A percentile compares a stretch with the other conserved stretches of the same genome.
Conservation (phyloP, 352 stramenopile species). For the Phytophthora sp. region DNA sequence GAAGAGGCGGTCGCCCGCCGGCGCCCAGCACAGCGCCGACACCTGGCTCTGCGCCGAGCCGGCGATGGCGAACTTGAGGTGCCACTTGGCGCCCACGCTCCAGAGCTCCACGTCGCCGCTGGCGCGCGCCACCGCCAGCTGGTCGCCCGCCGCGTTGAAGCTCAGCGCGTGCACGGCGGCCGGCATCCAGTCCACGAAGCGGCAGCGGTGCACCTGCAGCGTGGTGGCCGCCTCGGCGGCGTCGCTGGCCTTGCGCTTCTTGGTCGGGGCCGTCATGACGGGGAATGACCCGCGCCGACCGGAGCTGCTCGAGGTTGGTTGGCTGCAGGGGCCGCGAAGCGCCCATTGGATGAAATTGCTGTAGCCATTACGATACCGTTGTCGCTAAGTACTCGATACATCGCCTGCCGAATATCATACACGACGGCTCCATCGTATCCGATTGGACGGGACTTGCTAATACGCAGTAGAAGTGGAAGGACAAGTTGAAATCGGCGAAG, state of each 20-base stretch:
- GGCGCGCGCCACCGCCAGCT: conserved; percentile 76
- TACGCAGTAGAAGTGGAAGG: too few species aligned
- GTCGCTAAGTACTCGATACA: too few species aligned
- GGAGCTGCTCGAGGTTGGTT: conserved; percentile 22
- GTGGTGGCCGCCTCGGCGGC: conserved; percentile 2
- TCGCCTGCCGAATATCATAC: too few species aligned
- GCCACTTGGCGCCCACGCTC: conserved; percentile 67
- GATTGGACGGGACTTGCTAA: too few species aligned
- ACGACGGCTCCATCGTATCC: too few species aligned
- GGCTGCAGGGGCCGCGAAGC: not conserved
- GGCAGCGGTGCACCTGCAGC: conserved; percentile 81
- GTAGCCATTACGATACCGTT: too few species aligned
- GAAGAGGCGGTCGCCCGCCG: conserved; percentile 54
- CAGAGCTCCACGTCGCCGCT: conserved; percentile 88
- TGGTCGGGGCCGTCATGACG: conserved; percentile 27
- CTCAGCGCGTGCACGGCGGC: conserved; percentile 65
- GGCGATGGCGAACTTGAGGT: conserved; percentile 72
- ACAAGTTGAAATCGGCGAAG: too few species aligned
- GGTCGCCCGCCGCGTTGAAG: conserved; percentile 61
- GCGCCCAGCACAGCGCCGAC: conserved; percentile 72
- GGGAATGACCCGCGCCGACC: conserved; percentile 7
- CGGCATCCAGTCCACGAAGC: conserved; percentile 88
- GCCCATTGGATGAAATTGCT: too few species aligned
- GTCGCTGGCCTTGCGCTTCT: conserved; percentile 64
- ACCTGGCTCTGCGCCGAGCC: conserved; percentile 71